Evolutionary conservation across 192 early-diverging fungal species (phyloP).

Genomic region (Coemansia sp.): DNA sequence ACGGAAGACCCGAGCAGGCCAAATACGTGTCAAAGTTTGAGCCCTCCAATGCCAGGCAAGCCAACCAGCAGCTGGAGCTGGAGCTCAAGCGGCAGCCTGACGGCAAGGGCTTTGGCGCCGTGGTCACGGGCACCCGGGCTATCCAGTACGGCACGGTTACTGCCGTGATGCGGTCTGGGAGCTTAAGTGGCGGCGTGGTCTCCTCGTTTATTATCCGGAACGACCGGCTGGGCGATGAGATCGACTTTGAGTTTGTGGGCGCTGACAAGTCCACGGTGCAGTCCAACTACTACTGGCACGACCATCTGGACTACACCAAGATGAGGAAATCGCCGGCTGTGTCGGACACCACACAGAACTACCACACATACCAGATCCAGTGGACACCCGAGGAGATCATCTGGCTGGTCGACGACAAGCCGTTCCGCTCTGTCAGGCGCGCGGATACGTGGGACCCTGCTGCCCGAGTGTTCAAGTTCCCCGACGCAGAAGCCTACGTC

Average conservation of each 20-base stretch:
- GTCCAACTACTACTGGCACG: slow-evolving; percentile 62
- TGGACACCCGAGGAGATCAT: slow-evolving; percentile 58
- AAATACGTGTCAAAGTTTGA: slow-evolving; percentile 57
- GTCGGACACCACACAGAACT: slow-evolving; percentile 45
- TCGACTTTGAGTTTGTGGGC: slow-evolving; percentile 69
- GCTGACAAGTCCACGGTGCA: slow-evolving; percentile 53
- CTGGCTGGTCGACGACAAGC: slow-evolving; percentile 54
- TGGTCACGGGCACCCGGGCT: slow-evolving; percentile 55
- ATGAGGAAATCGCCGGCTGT: slow-evolving; percentile 34
- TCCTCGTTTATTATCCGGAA: slow-evolving; percentile 60
- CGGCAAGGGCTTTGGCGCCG: slow-evolving; percentile 56
- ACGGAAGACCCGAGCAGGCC: slow-evolving; percentile 49
- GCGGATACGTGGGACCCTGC: slow-evolving; percentile 49
- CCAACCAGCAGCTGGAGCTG: slow-evolving; percentile 47
- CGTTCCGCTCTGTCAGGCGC: slow-evolving; percentile 52
- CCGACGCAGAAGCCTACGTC: slow-evolving; percentile 51
- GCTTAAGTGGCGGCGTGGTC: slow-evolving; percentile 55
- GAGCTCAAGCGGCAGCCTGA: slow-evolving; percentile 45
- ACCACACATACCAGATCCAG: slow-evolving; percentile 58
- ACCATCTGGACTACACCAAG: slow-evolving; percentile 58
- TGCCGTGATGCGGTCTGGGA: slow-evolving; percentile 55
- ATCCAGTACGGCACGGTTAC: slow-evolving; percentile 62
- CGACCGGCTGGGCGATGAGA: slow-evolving; percentile 59
- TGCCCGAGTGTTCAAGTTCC: slow-evolving; percentile 47
- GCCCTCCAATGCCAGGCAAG: slow-evolving; percentile 53